Evolutionary conservation across 805 yeast species (phyloP).

Genomic region (Candida germanica): DNA sequence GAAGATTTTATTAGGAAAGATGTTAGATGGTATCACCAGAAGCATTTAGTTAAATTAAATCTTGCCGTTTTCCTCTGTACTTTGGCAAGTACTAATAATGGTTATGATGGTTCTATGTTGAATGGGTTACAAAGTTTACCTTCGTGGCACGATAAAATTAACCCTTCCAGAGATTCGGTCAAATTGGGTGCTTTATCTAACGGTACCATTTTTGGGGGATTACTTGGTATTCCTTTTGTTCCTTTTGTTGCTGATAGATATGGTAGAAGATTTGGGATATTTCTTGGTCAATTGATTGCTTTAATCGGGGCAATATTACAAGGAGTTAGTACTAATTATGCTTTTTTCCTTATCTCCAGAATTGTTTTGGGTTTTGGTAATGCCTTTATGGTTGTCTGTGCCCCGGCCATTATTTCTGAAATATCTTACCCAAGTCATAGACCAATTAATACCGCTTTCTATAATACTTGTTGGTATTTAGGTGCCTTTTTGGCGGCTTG

Average conservation of each 20-base stretch:
- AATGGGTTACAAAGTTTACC: constrained; percentile 48
- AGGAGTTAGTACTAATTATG: constrained; percentile 34
- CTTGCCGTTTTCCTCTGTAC: constrained; percentile 38
- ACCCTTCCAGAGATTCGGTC: constrained; percentile 30
- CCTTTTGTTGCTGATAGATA: constrained; percentile 29
- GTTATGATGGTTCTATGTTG: constrained; percentile 49
- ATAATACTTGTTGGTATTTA: constrained; percentile 50
- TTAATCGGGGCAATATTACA: constrained; percentile 37
- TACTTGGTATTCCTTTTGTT: constrained; percentile 27
- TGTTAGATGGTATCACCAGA: constrained; percentile 30
- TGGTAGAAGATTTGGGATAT: constrained; percentile 37
- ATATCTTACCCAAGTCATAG: constrained; percentile 47
- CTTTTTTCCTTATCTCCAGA: constrained; percentile 42
- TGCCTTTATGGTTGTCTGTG: constrained; percentile 38
- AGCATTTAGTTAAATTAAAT: constrained; percentile 38
- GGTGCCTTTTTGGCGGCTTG: constrained; percentile 55
- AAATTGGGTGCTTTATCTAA: constrained; percentile 39
- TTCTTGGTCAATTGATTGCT: constrained; percentile 23
- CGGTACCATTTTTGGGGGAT: constrained; percentile 42
- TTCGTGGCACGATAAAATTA: constrained; percentile 41
- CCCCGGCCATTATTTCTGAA: constrained; percentile 52
- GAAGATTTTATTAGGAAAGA: constrained; percentile 16
- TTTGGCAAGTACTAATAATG: constrained; percentile 46
- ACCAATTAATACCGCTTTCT: constrained; percentile 40
- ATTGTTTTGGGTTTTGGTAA: constrained; percentile 47